Base-by-base conservation (phyloP, 352 stramenopile genomes). In the Phytophthora fragariaefolia region DNA sequence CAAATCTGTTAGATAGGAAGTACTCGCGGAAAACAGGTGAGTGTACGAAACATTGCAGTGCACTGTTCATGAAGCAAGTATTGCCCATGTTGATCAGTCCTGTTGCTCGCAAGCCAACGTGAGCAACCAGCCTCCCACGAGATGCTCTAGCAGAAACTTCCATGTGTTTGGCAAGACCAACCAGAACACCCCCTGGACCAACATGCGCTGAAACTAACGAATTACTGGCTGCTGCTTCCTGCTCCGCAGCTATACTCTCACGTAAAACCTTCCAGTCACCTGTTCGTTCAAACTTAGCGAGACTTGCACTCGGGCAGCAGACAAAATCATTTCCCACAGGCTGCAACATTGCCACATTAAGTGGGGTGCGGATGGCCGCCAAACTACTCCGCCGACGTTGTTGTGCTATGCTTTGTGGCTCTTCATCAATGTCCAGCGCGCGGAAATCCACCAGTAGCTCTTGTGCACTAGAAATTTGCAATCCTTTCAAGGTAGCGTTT, bases 11-110 rank as follows among this genome's bases (percentile, higher is more conserved):
- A 10, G 83, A 95, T 2, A 99, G 65, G 73, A 99, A 98, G 66
- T 99, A 99, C 54, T 97, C 85, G 10, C 91, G 83, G 26, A 99
- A 82, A 24, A 98, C 75, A 17, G 91, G 85, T 3, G 97, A 99
- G 72, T 99, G 92, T 13, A 84, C 85, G 23, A 99, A 82, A 61
- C 98, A 99, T 65, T 96, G 89, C 12, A 96, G 68, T 26, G 88
- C 88, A 22, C 83, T 92, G 71, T 96, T 96, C 75, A 96, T 90
- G 46, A 95, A 96, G 69, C 89, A 96, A 4, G 89, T 96, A 60
- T 96, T 96, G 43, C 89, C 89, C 69, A 96, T 78, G 54, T 96
- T 96, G 15, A 90, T 55, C 9, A 93, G 62, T 1, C 85, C 83
- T 0, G 85, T 93, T 0, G 83, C 82, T 18, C 83, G 82, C 22